A percentile compares a stretch with the other conserved stretches of the same genome.
Conservation (phyloP, 768 basidiomycete genomes). For the Hypholoma sublateritium region DNA sequence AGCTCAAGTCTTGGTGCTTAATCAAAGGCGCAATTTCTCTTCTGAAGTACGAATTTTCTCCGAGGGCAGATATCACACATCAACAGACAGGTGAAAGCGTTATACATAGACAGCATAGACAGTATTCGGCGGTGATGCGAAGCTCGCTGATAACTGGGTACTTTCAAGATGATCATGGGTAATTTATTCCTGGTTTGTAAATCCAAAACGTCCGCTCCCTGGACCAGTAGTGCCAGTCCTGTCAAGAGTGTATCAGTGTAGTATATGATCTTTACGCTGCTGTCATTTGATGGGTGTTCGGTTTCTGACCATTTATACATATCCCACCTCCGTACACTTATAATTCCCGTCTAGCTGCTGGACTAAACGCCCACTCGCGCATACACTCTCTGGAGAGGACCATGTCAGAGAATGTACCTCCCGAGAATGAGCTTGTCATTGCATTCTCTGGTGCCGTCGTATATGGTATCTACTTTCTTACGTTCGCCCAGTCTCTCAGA, state of each 20-base stretch:
- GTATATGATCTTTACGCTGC: background rate
- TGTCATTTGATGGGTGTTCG: background rate
- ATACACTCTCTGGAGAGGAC: background rate
- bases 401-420: conserved; percentile 8
- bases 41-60: too few relatives aligned
- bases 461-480: conserved; percentile 13
- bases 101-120: too few relatives aligned
- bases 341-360: background rate
- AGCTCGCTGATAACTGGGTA: too few relatives aligned
- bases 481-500: conserved; percentile 11
- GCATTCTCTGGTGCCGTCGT: conserved; percentile 10
- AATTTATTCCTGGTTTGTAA: too few relatives aligned
- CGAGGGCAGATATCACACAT: too few relatives aligned
- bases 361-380: background rate
- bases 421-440: conserved; percentile 9
- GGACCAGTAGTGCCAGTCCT: background rate
- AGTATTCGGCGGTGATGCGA: too few relatives aligned
- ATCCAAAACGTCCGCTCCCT: too few relatives aligned
- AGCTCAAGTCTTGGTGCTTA: too few relatives aligned
- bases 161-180: too few relatives aligned
- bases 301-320: background rate
- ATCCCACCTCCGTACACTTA: background rate
- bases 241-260: background rate
- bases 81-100: too few relatives aligned
- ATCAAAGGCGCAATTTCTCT: too few relatives aligned